These are phyloP conservation scores for Xylaria sp. DNA, from an alignment of 2,329 filamentous ascomycete genomes.

Conservation along the genomic window DNA sequence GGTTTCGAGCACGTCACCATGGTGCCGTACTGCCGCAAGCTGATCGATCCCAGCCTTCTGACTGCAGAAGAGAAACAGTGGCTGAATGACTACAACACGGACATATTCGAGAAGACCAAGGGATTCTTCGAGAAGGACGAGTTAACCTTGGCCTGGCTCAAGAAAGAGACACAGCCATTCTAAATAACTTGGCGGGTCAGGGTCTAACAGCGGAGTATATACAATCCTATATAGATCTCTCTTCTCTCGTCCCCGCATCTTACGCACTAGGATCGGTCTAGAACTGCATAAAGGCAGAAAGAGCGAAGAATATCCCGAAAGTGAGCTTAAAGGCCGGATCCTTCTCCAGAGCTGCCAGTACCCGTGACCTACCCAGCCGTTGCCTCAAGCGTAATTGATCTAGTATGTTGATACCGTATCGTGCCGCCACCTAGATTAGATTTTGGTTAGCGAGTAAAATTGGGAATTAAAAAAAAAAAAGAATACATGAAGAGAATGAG, in stretches of 20 bases:
- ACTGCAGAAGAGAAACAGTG: conserved; percentile 78
- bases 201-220: conserved; percentile 1
- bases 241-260: no score
- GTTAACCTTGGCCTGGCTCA: conserved; percentile 77
- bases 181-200: conserved; percentile 33
- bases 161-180: conserved; percentile 80
- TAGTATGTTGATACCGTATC: conserved; percentile 43
- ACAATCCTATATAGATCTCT: conserved; percentile 7
- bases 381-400: conserved; percentile 41
- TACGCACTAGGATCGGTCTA: conserved; percentile 23
- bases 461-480: neutral
- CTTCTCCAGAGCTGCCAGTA: conserved; percentile 58
- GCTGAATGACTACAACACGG: conserved; percentile 84
- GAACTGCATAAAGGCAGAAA: conserved; percentile 68
- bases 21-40: conserved; percentile 89
- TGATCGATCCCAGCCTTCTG: conserved; percentile 78
- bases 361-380: conserved; percentile 44
- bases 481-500: neutral
- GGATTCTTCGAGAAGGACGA: conserved; percentile 75
- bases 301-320: conserved; percentile 74
- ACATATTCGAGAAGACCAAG: conserved; percentile 83
- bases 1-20: conserved; percentile 98
- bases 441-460: no score
- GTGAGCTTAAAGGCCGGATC: conserved; percentile 70
- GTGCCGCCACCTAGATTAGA: conserved; percentile 44